Percentiles rank a stretch among this genome's conserved stretches.
Conservation (phyloP, 2,329 filamentous ascomycete species). For the Fusarium dlaminii region DNA sequence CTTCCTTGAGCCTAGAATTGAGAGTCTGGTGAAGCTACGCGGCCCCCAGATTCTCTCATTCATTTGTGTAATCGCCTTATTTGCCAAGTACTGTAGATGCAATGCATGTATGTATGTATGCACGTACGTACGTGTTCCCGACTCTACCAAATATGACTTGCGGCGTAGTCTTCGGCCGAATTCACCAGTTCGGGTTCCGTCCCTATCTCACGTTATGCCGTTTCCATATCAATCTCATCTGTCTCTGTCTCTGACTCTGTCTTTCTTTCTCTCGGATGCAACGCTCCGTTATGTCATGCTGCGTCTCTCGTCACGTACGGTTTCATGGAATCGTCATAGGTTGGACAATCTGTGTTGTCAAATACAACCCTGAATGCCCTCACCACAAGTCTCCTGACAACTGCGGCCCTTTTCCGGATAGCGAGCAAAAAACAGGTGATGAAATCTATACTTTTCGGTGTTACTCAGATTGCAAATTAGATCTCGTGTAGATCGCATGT, state of each 20-base stretch:
- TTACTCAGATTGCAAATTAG: constrained; percentile 17
- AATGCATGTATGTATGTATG: background rate
- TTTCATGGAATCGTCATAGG: constrained; percentile 8
- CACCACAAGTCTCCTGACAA: constrained; percentile 28
- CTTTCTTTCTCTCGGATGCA: constrained; percentile 9
- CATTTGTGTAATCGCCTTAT: background rate
- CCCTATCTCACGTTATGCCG: constrained; percentile 8
- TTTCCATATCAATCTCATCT: constrained; percentile 10
- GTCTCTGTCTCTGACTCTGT: background rate
- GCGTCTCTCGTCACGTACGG: constrained; percentile 12
- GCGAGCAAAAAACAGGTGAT: constrained; percentile 19
- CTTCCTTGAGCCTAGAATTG: background rate
- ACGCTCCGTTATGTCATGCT: constrained; percentile 20
- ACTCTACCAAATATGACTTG: background rate
- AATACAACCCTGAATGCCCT: constrained; percentile 22
- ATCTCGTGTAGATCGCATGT: constrained; percentile 28
- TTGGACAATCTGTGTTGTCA: background rate
- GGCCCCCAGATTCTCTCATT: background rate
- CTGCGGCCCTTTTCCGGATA: constrained; percentile 22
- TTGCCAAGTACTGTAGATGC: background rate
- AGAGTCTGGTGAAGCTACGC: background rate
- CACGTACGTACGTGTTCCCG: background rate
- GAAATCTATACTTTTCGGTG: constrained; percentile 21
- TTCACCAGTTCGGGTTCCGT: constrained; percentile 14
- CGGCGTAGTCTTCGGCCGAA: constrained; percentile 5